Evolutionary conservation across 2,329 filamentous ascomycete species (phyloP).

Genomic region (Colletotrichum sp.): DNA sequence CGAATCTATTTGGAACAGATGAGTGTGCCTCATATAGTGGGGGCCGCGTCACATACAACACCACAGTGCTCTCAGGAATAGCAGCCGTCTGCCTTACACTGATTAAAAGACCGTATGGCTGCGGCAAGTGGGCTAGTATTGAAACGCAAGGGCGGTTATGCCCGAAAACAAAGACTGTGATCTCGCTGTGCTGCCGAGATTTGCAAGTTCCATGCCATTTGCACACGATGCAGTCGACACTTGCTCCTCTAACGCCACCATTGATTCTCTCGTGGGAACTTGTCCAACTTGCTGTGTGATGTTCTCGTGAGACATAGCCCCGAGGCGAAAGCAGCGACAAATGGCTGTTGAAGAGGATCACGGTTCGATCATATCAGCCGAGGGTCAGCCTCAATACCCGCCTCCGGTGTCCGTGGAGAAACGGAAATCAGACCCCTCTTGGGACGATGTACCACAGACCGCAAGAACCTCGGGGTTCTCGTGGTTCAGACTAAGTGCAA

Average conservation of each 20-base stretch:
- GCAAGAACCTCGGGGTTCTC: conserved; percentile 2
- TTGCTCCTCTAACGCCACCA: not conserved
- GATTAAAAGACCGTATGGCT: not conserved
- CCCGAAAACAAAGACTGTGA: not conserved
- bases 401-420: not conserved
- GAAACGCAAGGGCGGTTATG: not conserved
- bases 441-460: not conserved
- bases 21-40: not conserved
- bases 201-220: not conserved
- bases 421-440: not conserved
- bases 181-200: too few relatives aligned
- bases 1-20: conserved; percentile 5
- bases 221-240: not conserved
- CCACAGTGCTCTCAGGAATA: not conserved
- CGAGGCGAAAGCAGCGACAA: not conserved
- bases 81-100: not conserved
- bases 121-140: not conserved
- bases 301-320: not conserved
- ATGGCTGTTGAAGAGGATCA: not conserved
- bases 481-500: conserved; percentile 5
- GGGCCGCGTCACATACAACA: not conserved
- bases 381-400: not conserved
- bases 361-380: not conserved
- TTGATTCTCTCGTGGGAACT: not conserved
- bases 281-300: too few relatives aligned